Conservation (phyloP, 805 yeast species). For the Teunomyces tritomae region DNA sequence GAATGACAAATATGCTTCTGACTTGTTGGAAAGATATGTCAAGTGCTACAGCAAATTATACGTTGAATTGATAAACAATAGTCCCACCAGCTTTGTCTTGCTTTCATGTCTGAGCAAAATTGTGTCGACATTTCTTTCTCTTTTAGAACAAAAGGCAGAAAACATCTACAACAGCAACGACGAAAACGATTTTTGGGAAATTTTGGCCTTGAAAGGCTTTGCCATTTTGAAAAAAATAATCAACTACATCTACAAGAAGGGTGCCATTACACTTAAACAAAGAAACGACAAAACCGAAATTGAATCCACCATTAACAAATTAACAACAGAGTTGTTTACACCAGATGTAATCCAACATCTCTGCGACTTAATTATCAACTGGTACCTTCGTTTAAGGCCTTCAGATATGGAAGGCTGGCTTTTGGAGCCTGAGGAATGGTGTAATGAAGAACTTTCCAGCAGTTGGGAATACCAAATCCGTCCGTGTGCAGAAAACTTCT, state of each 20-base stretch:
- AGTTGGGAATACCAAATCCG: constrained; percentile 83
- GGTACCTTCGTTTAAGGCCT: constrained; percentile 73
- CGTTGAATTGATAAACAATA: constrained; percentile 52
- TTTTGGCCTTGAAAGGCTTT: constrained; percentile 63
- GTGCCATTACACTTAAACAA: constrained; percentile 63
- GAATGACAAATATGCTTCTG: constrained; percentile 49
- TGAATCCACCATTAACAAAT: constrained; percentile 49
- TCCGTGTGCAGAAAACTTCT: constrained; percentile 84
- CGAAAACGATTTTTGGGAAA: constrained; percentile 71
- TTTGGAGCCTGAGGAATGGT: constrained; percentile 90
- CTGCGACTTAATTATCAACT: constrained; percentile 63
- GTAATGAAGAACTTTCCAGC: constrained; percentile 70
- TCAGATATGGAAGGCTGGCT: constrained; percentile 80
- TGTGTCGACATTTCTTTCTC: constrained; percentile 55
- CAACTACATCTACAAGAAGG: constrained; percentile 59
- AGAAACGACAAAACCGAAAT: constrained; percentile 66
- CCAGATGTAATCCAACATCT: constrained; percentile 54
- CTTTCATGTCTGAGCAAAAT: constrained; percentile 63
- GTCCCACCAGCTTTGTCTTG: constrained; percentile 70
- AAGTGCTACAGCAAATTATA: constrained; percentile 76
- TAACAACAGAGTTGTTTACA: constrained; percentile 57
- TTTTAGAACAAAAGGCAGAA: constrained; percentile 65
- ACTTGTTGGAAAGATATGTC: constrained; percentile 64
- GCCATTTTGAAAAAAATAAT: constrained; percentile 63
- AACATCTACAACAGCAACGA: constrained; percentile 56